Conservation (phyloP, 441 rosid genomes). For the Populus trichocarpa region DNA sequence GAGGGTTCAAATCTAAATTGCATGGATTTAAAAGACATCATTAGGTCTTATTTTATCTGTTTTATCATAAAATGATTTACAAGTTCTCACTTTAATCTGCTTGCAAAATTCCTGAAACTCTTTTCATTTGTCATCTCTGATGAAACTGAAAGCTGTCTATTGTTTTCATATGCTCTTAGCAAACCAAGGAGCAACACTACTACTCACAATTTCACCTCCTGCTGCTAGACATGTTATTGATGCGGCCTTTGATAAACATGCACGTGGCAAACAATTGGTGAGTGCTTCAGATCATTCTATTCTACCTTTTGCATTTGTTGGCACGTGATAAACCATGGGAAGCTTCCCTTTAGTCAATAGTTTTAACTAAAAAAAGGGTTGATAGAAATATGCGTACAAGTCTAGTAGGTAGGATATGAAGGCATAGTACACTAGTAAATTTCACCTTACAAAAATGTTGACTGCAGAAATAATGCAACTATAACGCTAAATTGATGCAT, state of each 20-base stretch:
- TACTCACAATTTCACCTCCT: conserved; percentile 54
- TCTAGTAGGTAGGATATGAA: background rate
- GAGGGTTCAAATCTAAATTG: no score
- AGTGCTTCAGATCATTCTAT: conserved; percentile 24
- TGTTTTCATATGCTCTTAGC: conserved; percentile 40
- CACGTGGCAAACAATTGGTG: conserved; percentile 77
- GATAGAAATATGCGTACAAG: background rate
- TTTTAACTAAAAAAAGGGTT: background rate
- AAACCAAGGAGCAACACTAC: conserved; percentile 57
- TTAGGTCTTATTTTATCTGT: no score
- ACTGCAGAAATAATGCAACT: no score
- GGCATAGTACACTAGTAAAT: background rate
- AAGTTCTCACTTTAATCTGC: background rate
- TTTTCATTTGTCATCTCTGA: background rate
- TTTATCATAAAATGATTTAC: no score
- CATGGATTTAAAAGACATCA: no score
- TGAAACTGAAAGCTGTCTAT: background rate
- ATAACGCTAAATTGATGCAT: no score
- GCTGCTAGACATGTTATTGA: conserved; percentile 66
- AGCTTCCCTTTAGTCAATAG: conserved; percentile 1
- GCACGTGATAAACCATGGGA: background rate
- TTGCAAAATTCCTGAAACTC: background rate
- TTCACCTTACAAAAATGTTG: background rate
- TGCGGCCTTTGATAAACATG: conserved; percentile 74
- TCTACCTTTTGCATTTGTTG: background rate